Base-by-base conservation (phyloP, 805 yeast species). In the Middelhovenomyces tepae region DNA sequence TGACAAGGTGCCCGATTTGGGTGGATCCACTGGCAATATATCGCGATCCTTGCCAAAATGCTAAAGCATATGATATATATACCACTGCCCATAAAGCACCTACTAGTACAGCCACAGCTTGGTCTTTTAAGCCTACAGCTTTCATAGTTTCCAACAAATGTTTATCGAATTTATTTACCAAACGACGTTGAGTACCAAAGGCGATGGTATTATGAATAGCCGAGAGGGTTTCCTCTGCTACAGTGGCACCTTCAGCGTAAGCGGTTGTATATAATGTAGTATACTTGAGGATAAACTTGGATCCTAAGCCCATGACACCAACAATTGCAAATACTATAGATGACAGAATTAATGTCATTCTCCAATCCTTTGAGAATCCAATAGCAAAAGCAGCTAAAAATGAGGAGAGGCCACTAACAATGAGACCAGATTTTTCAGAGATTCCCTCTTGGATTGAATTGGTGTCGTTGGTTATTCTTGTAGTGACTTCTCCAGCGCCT, bases 31-130 rank as follows among this genome's bases (percentile, higher is more conserved):
- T 28, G 8, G 48, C 60, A 22, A 60, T 45, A 20, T 60, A 39
- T 13, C 67, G 52, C 3, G 65, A 57, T 4, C 67, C 67, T 35
- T 60, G 59, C 66, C 67, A 62, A 39, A 57, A 62, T 1, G 67
- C 55, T 14, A 63, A 43, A 3, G 65, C 63, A 35, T 62, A 64
- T 14, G 55, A 50, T 34, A 47, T 44, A 43, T 57, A 62, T 27
- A 60, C 44, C 5, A 50, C 46, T 3, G 53, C 39, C 60, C 64
- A 60, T n/a, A 60, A 46, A n/a, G 46, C 31, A 6, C 59, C 64
- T 9, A 57, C 46, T 62, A 60, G 55, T 24, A 48, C 19, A 9
- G 59, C 51, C 23, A 57, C 38, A 3, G 58, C 38, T 10, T 45
- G 25, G 16, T 51, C 59, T 25, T 51, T 46, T 37, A 42, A 41